Percentiles rank a stretch among this genome's conserved stretches.
phyloP scores from a whole-genome alignment of 2,329 filamentous ascomycete genomes.

The Colletotrichum sp. region DNA sequence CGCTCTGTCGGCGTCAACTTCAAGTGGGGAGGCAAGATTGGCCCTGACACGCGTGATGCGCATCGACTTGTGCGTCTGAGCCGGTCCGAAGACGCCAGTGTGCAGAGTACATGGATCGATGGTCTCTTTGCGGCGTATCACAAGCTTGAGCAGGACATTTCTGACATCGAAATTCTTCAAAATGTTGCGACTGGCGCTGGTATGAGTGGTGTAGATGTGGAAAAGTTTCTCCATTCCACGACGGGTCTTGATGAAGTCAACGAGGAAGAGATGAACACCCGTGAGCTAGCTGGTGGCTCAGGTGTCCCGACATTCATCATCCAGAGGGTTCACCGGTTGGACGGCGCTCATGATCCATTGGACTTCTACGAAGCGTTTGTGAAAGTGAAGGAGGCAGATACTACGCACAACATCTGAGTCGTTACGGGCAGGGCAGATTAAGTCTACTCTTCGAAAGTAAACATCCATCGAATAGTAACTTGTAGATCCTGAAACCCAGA shows the following conservation, averaged over 20 bases:
- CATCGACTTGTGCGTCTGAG: conserved; percentile 36
- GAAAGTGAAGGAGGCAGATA: conserved; percentile 9
- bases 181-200: conserved; percentile 16
- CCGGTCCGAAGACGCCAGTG: conserved; percentile 11
- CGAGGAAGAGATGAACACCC: conserved; percentile 9
- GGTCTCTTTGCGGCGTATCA: conserved; percentile 32
- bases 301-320: conserved; percentile 25
- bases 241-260: conserved; percentile 10
- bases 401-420: neutral
- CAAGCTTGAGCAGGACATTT: conserved; percentile 34
- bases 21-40: conserved; percentile 34
- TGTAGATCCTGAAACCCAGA: neutral
- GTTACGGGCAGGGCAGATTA: fast-evolving
- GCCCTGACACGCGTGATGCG: conserved; percentile 34
- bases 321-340: conserved; percentile 16
- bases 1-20: conserved; percentile 37
- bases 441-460: too few species aligned
- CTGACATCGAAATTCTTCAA: neutral
- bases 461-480: too few species aligned
- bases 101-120: conserved; percentile 27
- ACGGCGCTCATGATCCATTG: conserved; percentile 12
- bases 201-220: conserved; percentile 20
- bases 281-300: neutral
- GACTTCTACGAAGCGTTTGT: conserved; percentile 25
- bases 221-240: conserved; percentile 13